These are phyloP conservation scores for Phytopythium chamaehyphon DNA, from an alignment of 352 stramenopile species.

Conservation along the genomic window DNA sequence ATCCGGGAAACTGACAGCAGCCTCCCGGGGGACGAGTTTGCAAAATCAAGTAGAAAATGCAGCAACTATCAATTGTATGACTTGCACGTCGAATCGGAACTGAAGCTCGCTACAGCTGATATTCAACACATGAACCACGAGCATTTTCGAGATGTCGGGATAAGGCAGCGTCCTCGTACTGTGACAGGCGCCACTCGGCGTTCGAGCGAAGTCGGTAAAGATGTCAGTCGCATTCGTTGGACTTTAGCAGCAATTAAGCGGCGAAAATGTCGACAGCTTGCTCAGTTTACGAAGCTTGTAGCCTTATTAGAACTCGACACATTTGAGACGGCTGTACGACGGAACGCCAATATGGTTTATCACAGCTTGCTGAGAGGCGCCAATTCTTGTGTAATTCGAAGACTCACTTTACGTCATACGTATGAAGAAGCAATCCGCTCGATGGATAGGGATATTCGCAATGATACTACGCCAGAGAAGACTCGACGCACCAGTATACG, in stretches of 20 bases:
- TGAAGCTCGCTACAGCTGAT: conserved; percentile 47
- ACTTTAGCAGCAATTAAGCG: conserved; percentile 63
- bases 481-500: too few relatives aligned
- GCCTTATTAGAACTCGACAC: conserved; percentile 57
- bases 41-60: conserved; percentile 48
- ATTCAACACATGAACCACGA: conserved; percentile 42
- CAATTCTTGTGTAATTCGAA: conserved; percentile 30
- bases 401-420: conserved; percentile 22
- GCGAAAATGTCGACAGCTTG: conserved; percentile 46
- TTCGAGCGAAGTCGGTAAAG: neutral
- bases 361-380: conserved; percentile 36
- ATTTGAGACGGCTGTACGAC: conserved; percentile 25
- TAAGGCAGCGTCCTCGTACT: neutral
- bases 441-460: conserved; percentile 5
- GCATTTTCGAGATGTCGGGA: conserved; percentile 26
- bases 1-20: conserved; percentile 18
- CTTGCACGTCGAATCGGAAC: conserved; percentile 41
- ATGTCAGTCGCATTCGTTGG: conserved; percentile 46
- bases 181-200: neutral
- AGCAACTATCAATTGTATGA: conserved; percentile 64
- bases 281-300: conserved; percentile 46
- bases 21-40: conserved; percentile 51
- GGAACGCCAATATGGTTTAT: conserved; percentile 40
- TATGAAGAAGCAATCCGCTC: conserved; percentile 30
- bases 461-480: neutral